phyloP scores from a whole-genome alignment of 257 asterid genomes.

The Nicotiana paniculata region DNA sequence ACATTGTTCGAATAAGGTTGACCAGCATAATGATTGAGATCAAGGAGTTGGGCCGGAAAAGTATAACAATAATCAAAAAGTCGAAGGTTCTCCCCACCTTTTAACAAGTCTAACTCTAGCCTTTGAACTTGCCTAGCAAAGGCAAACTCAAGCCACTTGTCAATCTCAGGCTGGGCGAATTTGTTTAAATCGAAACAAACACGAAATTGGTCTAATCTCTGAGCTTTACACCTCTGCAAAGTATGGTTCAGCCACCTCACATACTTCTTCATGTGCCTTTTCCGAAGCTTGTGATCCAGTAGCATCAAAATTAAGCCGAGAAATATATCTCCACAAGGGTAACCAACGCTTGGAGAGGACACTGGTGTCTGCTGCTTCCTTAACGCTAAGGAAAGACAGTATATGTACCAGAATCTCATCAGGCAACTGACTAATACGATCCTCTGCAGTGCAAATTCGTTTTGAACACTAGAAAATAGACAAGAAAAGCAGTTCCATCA shows the following conservation, averaged over 20 bases:
- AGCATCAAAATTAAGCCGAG: neutral
- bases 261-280: neutral
- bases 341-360: neutral
- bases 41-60: too few relatives aligned
- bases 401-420: neutral
- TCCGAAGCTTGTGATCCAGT: neutral
- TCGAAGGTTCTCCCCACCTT: neutral
- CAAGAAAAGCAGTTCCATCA: neutral
- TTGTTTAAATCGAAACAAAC: neutral
- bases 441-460: neutral
- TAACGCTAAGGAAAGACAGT: neutral
- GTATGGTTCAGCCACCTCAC: neutral
- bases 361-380: constrained; percentile 6
- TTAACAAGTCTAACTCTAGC: neutral
- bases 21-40: too few relatives aligned
- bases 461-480: too few relatives aligned
- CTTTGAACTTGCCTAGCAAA: constrained; percentile 3
- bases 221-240: neutral
- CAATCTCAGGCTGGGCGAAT: neutral
- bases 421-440: neutral
- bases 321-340: neutral
- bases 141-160: constrained; percentile 13
- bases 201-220: neutral
- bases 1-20: too few relatives aligned
- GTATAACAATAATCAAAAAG: too few relatives aligned